A percentile compares a stretch with the other conserved stretches of the same genome.
Conservation (phyloP, 2,329 filamentous ascomycete genomes). For the Aaosphaeria arxii region DNA sequence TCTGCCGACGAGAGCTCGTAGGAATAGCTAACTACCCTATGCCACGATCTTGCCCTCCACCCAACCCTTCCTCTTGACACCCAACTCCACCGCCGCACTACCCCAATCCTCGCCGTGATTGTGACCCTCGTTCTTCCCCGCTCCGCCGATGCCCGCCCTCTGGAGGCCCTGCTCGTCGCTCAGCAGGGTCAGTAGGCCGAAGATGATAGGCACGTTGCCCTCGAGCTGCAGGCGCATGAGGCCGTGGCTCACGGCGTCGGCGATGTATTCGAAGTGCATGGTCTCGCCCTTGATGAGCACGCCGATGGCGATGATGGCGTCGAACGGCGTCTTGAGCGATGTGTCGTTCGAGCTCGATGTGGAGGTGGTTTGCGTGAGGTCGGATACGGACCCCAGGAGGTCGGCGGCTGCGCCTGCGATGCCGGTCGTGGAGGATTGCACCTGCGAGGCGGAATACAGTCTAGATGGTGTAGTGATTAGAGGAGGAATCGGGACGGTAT, state of each 20-base stretch:
- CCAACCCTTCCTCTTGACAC: slow-evolving; percentile 83
- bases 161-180: slow-evolving; percentile 83
- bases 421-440: slow-evolving; percentile 64
- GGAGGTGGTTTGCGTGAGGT: slow-evolving; percentile 43
- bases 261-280: slow-evolving; percentile 99
- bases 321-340: slow-evolving; percentile 65
- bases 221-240: slow-evolving; percentile 95
- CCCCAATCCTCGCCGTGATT: slow-evolving; percentile 99
- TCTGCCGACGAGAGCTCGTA: no score
- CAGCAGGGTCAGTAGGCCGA: slow-evolving; percentile 86
- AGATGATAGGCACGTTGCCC: slow-evolving; percentile 82
- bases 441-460: slow-evolving; percentile 79
- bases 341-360: slow-evolving; percentile 29
- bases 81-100: slow-evolving; percentile 88
- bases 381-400: slow-evolving; percentile 68
- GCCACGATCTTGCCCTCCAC: slow-evolving; percentile 62
- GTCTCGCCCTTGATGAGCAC: slow-evolving; percentile 98
- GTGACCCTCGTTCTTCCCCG: slow-evolving; percentile 55
- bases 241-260: slow-evolving; percentile 84
- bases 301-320: slow-evolving; percentile 91
- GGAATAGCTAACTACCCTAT: slow-evolving; percentile 10
- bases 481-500: not conserved
- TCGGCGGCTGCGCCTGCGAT: slow-evolving; percentile 69
- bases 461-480: slow-evolving; percentile 41
- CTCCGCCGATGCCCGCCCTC: slow-evolving; percentile 67